phyloP scores from a whole-genome alignment of 75 land plant genomes.

The Picea sitchensis region DNA sequence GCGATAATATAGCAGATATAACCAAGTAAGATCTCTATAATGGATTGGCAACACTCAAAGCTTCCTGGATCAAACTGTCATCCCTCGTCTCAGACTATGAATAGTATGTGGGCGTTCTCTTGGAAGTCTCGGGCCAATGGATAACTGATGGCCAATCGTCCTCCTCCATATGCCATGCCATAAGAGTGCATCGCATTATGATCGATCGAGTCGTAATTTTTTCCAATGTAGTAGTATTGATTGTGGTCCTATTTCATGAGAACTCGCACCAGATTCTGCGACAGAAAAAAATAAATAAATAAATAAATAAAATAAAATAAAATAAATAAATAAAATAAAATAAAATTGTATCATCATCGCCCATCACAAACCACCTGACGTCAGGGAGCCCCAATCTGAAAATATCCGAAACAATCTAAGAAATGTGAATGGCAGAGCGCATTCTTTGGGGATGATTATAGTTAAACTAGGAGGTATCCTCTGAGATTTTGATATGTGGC shows the following conservation, averaged over 20 bases:
- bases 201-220: constrained; percentile 43
- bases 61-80: no score
- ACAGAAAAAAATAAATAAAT: constrained; percentile 28
- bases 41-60: no score
- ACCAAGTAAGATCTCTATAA: no score
- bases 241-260: neutral
- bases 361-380: constrained; percentile 20
- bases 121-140: constrained; percentile 29
- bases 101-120: no score
- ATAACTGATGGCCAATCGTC: constrained; percentile 10
- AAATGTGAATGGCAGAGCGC: constrained; percentile 49
- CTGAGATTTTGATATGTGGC: constrained; percentile 45
- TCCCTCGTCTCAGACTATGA: no score
- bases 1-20: no score
- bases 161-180: constrained; percentile 67
- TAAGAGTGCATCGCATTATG: constrained; percentile 53
- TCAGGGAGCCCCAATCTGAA: constrained; percentile 16
- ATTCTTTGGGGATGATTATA: constrained; percentile 39
- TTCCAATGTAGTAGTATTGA: constrained; percentile 42
- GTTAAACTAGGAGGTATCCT: constrained; percentile 42
- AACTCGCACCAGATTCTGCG: constrained; percentile 41
- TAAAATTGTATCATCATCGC: constrained; percentile 48
- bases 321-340: no score
- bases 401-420: no score
- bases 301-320: no score